Evolutionary conservation across 2,329 filamentous ascomycete genomes (phyloP).

Genomic region (Beauveria sp.): DNA sequence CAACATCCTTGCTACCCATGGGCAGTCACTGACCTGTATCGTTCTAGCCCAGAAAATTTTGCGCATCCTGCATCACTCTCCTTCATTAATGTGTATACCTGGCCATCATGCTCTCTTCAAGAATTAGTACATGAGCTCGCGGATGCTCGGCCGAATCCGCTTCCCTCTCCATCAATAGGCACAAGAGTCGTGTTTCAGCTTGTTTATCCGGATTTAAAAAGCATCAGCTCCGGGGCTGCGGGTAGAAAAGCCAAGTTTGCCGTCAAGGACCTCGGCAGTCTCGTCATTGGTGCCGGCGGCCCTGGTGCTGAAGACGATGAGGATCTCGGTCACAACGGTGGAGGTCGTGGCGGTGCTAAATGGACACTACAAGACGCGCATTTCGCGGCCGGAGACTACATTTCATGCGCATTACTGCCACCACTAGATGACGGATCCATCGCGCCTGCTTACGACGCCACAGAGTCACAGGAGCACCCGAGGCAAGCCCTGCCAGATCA

Average conservation of each 20-base stretch:
- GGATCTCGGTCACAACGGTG: slow-evolving; percentile 23
- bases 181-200: slow-evolving; percentile 83
- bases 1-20: neutral
- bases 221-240: slow-evolving; percentile 19
- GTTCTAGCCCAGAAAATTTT: neutral
- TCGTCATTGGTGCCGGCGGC: slow-evolving; percentile 62
- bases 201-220: slow-evolving; percentile 67
- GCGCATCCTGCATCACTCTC: neutral
- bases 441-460: slow-evolving; percentile 42
- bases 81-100: slow-evolving; percentile 61
- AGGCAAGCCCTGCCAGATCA: neutral
- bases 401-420: slow-evolving; percentile 74
- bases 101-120: slow-evolving; percentile 69
- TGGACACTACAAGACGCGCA: slow-evolving; percentile 70
- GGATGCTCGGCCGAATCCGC: slow-evolving; percentile 53
- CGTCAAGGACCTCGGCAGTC: slow-evolving; percentile 73
- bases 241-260: slow-evolving; percentile 50
- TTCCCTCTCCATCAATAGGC: slow-evolving; percentile 69
- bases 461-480: neutral
- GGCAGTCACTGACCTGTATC: neutral
- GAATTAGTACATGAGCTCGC: slow-evolving; percentile 75
- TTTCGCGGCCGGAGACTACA: slow-evolving; percentile 84
- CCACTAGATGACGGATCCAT: slow-evolving; percentile 68
- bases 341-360: slow-evolving; percentile 55
- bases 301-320: slow-evolving; percentile 34